These are phyloP conservation scores for Botrytis tulipae DNA, from an alignment of 2,329 filamentous ascomycete species.

Conservation along the genomic window DNA sequence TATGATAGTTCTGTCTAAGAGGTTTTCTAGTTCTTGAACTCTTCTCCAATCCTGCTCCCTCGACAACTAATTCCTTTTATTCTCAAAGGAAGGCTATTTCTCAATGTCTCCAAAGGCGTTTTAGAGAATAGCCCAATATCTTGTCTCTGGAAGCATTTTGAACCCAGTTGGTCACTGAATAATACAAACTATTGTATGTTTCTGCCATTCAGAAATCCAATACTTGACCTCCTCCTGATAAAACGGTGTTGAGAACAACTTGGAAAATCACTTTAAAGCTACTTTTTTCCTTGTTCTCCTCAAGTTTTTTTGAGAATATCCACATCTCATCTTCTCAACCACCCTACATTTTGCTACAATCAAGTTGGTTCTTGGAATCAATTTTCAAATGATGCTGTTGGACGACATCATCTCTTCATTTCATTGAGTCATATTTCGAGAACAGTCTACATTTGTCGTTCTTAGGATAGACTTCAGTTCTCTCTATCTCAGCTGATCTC, in stretches of 20 bases:
- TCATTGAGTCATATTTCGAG: no score
- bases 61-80: neutral
- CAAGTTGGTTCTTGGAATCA: neutral
- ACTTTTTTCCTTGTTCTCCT: neutral
- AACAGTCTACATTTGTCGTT: neutral
- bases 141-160: neutral
- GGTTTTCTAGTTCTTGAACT: neutral
- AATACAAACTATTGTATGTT: neutral
- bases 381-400: no score
- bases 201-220: neutral
- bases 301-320: neutral
- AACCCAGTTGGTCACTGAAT: neutral
- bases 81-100: neutral
- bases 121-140: rapidly evolving
- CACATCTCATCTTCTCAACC: neutral
- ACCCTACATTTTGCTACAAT: no score
- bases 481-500: neutral
- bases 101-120: rapidly evolving
- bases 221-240: no score
- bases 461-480: no score
- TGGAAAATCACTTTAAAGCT: no score
- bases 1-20: neutral
- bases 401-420: no score
- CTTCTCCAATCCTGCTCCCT: neutral
- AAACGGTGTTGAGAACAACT: neutral